phyloP scores from a whole-genome alignment of 352 stramenopile species.

The Globisporangium paroecandrum region DNA sequence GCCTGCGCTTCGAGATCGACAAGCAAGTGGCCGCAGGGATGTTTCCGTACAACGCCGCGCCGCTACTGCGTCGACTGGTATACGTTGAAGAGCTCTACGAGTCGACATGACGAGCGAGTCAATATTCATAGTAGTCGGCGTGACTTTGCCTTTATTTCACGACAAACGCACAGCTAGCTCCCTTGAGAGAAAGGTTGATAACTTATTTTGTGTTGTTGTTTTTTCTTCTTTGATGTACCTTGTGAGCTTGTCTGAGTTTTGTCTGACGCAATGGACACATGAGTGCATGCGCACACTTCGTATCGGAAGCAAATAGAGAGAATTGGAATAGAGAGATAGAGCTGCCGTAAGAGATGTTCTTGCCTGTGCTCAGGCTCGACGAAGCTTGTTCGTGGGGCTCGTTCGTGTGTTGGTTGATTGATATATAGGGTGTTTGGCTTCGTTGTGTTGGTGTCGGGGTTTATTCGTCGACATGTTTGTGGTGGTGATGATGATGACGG shows the following conservation, averaged over 20 bases:
- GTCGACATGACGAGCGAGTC: constrained; percentile 4
- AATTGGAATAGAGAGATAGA: neutral
- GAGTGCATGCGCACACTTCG: neutral
- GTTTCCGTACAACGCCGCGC: constrained; percentile 51
- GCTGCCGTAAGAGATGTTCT: too few relatives aligned
- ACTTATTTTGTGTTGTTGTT: neutral
- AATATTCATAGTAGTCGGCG: neutral
- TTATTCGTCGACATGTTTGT: neutral
- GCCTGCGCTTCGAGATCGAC: constrained; percentile 58
- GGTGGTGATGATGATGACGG: neutral
- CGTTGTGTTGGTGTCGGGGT: neutral
- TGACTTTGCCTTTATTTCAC: neutral
- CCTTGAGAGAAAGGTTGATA: neutral
- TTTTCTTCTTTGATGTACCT: neutral
- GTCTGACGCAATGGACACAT: neutral
- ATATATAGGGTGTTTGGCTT: neutral
- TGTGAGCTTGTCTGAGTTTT: neutral
- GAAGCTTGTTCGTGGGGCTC: neutral
- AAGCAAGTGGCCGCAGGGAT: constrained; percentile 34
- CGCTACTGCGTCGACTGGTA: constrained; percentile 48
- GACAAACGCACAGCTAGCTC: neutral
- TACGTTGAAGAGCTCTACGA: constrained; percentile 56
- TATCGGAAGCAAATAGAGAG: neutral
- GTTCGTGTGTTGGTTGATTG: neutral
- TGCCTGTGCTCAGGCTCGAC: too few relatives aligned